These are phyloP conservation scores for Xylariaceae sp. DNA, from an alignment of 2,329 filamentous ascomycete genomes.

Conservation along the genomic window DNA sequence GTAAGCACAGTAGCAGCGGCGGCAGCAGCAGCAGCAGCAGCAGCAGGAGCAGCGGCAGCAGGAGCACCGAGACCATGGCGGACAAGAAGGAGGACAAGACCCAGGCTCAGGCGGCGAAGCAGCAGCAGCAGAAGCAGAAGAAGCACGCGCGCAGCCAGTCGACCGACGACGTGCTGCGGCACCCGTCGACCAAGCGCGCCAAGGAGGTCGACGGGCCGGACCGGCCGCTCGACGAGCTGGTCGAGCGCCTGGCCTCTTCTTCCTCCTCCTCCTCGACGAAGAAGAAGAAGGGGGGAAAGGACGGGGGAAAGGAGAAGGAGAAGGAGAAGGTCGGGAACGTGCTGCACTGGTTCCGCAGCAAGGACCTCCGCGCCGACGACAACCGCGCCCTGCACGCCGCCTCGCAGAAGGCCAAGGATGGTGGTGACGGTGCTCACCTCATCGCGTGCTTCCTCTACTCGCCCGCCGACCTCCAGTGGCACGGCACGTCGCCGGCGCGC, in stretches of 20 bases:
- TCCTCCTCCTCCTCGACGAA: background rate
- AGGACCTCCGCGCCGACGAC: slow-evolving; percentile 18
- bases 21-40: background rate
- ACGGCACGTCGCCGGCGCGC: slow-evolving; percentile 16
- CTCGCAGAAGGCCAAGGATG: slow-evolving; percentile 12
- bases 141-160: slow-evolving; percentile 14
- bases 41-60: background rate
- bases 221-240: slow-evolving; percentile 10
- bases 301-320: no score
- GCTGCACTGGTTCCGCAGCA: slow-evolving; percentile 19
- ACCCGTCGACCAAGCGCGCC: slow-evolving; percentile 19
- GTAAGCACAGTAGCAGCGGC: no score
- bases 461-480: slow-evolving; percentile 18
- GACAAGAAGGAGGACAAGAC: no score
- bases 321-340: slow-evolving; percentile 8
- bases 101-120: no score
- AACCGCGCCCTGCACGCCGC: slow-evolving; percentile 15
- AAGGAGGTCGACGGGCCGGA: slow-evolving; percentile 17
- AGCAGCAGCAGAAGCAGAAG: no score
- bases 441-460: slow-evolving; percentile 17
- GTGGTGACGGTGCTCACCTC: slow-evolving; percentile 2
- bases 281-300: no score
- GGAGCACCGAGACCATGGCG: slow-evolving; percentile 3
- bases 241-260: slow-evolving; percentile 5
- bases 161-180: slow-evolving; percentile 13